A percentile compares a stretch with the other conserved stretches of the same genome.
These are phyloP conservation scores for Monoraphidium neglectum DNA, from an alignment of 139 green algal species.

Conservation along the genomic window DNA sequence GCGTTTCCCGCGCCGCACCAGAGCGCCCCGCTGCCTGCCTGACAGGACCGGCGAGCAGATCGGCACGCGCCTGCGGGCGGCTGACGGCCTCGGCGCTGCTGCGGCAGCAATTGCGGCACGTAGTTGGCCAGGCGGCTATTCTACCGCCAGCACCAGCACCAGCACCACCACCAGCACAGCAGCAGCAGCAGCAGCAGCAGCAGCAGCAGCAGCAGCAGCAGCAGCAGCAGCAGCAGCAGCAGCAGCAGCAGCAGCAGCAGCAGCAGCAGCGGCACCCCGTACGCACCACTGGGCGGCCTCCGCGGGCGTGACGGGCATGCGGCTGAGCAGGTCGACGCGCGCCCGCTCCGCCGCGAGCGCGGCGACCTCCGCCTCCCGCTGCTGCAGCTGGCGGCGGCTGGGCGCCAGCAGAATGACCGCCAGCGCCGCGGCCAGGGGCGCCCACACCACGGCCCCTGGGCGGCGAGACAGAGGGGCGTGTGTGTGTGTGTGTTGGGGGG, in stretches of 20 bases:
- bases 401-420: background rate
- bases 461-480: background rate
- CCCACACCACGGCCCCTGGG: background rate
- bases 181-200: conserved; percentile 7
- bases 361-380: background rate
- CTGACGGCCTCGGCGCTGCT: background rate
- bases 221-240: background rate
- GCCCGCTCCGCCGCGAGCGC: background rate
- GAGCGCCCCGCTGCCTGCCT: too few species aligned
- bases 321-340: background rate
- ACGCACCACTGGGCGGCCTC: background rate
- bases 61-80: too few species aligned
- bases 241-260: background rate
- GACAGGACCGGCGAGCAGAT: too few species aligned
- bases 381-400: background rate
- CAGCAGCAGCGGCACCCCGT: background rate
- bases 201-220: conserved; percentile 9
- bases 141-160: background rate
- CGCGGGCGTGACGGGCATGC: background rate
- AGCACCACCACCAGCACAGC: background rate
- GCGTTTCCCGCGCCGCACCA: too few species aligned
- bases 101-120: background rate
- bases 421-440: background rate
- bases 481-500: too few species aligned
- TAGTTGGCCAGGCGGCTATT: background rate